These are phyloP conservation scores for Raphanus sativus DNA, from an alignment of 345 rosid genomes.

Conservation along the genomic window DNA sequence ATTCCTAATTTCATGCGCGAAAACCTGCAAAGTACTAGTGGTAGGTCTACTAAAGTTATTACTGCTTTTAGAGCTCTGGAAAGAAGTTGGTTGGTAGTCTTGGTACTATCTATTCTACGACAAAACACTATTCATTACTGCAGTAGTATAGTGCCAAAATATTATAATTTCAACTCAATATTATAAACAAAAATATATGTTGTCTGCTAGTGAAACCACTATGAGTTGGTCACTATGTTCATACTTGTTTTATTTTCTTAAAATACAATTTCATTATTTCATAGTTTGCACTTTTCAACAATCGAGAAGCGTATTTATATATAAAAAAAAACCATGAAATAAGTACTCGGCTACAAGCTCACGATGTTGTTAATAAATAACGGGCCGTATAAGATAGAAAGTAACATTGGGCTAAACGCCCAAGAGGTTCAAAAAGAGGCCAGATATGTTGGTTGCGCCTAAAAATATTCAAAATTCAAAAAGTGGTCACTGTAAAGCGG, in stretches of 20 bases:
- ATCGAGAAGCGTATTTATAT: too few species aligned
- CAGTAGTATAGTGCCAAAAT: neutral
- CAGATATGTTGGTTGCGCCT: slow-evolving; percentile 13
- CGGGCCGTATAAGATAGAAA: neutral
- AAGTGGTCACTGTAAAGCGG: slow-evolving; percentile 23
- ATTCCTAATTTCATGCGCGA: slow-evolving; percentile 8
- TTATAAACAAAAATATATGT: neutral
- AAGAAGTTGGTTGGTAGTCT: slow-evolving; percentile 19
- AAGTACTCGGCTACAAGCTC: neutral
- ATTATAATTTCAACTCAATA: neutral
- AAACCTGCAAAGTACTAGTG: slow-evolving; percentile 14
- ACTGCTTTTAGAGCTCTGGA: slow-evolving; percentile 19
- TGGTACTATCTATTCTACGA: slow-evolving; percentile 15
- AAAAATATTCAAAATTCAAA: slow-evolving; percentile 11
- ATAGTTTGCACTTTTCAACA: neutral
- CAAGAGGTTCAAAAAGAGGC: neutral
- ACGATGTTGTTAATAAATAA: neutral
- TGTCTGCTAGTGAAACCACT: neutral
- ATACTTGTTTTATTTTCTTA: neutral
- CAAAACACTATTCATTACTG: slow-evolving; percentile 22
- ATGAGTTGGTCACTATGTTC: neutral
- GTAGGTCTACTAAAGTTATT: slow-evolving; percentile 27
- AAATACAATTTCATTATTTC: neutral
- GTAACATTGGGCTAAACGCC: slow-evolving; percentile 15
- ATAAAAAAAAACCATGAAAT: neutral